phyloP scores from a whole-genome alignment of 2,329 filamentous ascomycete genomes.

The Neofusicoccum laricinum region DNA sequence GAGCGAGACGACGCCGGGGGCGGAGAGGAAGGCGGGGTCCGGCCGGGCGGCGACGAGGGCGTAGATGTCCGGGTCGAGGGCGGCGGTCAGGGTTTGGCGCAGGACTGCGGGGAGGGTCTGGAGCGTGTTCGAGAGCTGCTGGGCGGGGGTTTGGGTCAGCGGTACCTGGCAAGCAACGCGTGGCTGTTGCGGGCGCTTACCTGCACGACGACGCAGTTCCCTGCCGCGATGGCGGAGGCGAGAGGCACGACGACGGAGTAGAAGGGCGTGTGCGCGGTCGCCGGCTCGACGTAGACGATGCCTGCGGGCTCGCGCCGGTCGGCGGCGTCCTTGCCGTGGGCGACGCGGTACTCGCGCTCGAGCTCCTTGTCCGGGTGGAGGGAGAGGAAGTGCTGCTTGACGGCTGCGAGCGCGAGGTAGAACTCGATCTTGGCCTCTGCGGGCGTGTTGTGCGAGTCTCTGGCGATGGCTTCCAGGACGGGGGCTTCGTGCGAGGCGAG shows the following conservation, averaged over 20 bases:
- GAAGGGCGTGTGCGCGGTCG: slow-evolving; percentile 45
- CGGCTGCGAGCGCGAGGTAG: slow-evolving; percentile 37
- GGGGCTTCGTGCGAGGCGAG: slow-evolving; percentile 35
- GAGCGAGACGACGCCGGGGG: slow-evolving; percentile 29
- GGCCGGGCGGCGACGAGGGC: slow-evolving; percentile 38
- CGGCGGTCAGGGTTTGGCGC: slow-evolving; percentile 36
- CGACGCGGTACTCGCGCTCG: slow-evolving; percentile 43
- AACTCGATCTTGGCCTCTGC: slow-evolving; percentile 44
- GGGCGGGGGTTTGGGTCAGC: background rate
- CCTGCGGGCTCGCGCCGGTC: slow-evolving; percentile 36
- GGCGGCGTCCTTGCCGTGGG: slow-evolving; percentile 38
- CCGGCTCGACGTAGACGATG: slow-evolving; percentile 49
- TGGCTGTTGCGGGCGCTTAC: slow-evolving; percentile 27
- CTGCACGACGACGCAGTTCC: slow-evolving; percentile 52
- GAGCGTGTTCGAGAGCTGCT: slow-evolving; percentile 41
- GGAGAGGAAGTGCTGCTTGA: slow-evolving; percentile 40
- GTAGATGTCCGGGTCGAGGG: slow-evolving; percentile 51
- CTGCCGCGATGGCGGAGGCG: slow-evolving; percentile 48
- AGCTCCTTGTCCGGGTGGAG: slow-evolving; percentile 40
- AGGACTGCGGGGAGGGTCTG: slow-evolving; percentile 35
- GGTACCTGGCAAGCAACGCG: background rate
- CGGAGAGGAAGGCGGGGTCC: slow-evolving; percentile 22
- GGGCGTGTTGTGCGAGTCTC: slow-evolving; percentile 36
- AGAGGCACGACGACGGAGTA: slow-evolving; percentile 46
- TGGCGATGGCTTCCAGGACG: slow-evolving; percentile 40